Percentiles rank a stretch among this genome's conserved stretches.
Conservation (phyloP, 495 filamentous ascomycete species). For the Xylaria cubensis region DNA sequence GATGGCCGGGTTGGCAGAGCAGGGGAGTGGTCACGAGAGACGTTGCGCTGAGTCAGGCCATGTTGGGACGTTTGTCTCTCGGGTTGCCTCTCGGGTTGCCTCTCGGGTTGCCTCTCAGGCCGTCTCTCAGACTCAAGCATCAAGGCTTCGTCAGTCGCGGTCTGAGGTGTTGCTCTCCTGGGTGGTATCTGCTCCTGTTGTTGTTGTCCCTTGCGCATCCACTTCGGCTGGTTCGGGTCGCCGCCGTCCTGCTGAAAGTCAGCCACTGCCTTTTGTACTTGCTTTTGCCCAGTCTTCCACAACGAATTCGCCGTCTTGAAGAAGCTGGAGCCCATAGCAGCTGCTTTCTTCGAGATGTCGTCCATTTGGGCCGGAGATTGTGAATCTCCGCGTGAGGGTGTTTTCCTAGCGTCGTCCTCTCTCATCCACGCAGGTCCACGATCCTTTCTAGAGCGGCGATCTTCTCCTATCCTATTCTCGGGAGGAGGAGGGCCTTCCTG, state of each 20-base stretch:
- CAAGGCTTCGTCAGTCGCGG: slow-evolving; percentile 83
- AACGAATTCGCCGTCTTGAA: slow-evolving; percentile 93
- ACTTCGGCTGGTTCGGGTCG: slow-evolving; percentile 87
- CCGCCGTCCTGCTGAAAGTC: slow-evolving; percentile 77
- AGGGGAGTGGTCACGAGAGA: slow-evolving; percentile 55
- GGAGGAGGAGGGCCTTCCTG: slow-evolving; percentile 29
- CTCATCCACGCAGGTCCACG: slow-evolving; percentile 47
- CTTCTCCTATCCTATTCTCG: slow-evolving; percentile 33
- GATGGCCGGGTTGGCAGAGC: slow-evolving; percentile 43
- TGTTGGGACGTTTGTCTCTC: slow-evolving; percentile 49
- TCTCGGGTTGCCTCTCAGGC: slow-evolving; percentile 40
- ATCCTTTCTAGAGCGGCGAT: slow-evolving; percentile 42
- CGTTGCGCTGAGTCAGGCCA: slow-evolving; percentile 27
- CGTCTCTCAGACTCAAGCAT: slow-evolving; percentile 77
- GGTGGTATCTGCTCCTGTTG: slow-evolving; percentile 37
- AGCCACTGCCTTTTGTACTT: slow-evolving; percentile 90
- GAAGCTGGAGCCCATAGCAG: slow-evolving; percentile 80
- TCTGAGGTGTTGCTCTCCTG: slow-evolving; percentile 35
- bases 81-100: slow-evolving; percentile 40
- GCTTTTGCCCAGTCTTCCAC: slow-evolving; percentile 94
- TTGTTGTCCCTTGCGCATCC: slow-evolving; percentile 79
- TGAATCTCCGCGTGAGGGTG: slow-evolving; percentile 58
- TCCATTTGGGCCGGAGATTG: slow-evolving; percentile 68
- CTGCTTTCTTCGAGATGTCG: slow-evolving; percentile 80
- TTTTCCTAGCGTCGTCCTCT: slow-evolving; percentile 41